Percentiles rank a stretch among this genome's conserved stretches.
These are phyloP conservation scores for Boletus rufocinnamomeus DNA, from an alignment of 768 basidiomycete genomes.

Conservation along the genomic window DNA sequence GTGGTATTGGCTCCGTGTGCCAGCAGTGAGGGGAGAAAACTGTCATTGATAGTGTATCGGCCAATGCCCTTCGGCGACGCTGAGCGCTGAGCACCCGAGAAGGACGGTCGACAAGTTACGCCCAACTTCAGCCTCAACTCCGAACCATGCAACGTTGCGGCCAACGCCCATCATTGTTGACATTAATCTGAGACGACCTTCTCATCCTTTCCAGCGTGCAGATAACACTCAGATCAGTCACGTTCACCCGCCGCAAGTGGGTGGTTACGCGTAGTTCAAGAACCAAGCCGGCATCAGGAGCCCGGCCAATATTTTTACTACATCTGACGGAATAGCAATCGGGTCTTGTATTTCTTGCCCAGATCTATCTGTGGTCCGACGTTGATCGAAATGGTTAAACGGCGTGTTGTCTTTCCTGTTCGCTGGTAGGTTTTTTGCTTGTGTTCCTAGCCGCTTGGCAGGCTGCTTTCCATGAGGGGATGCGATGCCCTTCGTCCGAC, in stretches of 20 bases:
- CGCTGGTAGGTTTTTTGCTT: conserved; percentile 17
- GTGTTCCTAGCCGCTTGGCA: conserved; percentile 24
- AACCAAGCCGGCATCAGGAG: conserved; percentile 5
- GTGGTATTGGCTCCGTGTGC: conserved; percentile 6
- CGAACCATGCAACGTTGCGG: conserved; percentile 10
- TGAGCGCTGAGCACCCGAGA: conserved; percentile 13
- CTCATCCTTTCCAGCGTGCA: neutral
- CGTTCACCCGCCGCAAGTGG: neutral
- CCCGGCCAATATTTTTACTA: conserved; percentile 7
- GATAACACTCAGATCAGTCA: conserved; percentile 10
- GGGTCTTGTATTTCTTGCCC: conserved; percentile 5
- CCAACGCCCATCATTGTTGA: conserved; percentile 7
- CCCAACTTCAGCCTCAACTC: conserved; percentile 7
- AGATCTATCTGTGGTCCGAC: conserved; percentile 23
- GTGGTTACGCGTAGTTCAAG: conserved; percentile 2
- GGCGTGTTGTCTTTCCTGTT: conserved; percentile 15
- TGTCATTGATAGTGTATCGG: conserved; percentile 20
- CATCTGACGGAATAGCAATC: conserved; percentile 8
- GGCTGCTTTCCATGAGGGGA: conserved; percentile 30
- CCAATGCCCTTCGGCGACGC: conserved; percentile 15
- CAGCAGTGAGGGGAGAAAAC: conserved; percentile 4
- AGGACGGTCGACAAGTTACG: conserved; percentile 15
- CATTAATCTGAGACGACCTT: neutral
- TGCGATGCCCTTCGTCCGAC: conserved; percentile 23
- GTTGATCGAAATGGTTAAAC: conserved; percentile 15